A percentile compares a stretch with the other conserved stretches of the same genome.
Conservation (phyloP, 1,139 yeast genomes). For the Blastobotrys raffinosifermentans region DNA sequence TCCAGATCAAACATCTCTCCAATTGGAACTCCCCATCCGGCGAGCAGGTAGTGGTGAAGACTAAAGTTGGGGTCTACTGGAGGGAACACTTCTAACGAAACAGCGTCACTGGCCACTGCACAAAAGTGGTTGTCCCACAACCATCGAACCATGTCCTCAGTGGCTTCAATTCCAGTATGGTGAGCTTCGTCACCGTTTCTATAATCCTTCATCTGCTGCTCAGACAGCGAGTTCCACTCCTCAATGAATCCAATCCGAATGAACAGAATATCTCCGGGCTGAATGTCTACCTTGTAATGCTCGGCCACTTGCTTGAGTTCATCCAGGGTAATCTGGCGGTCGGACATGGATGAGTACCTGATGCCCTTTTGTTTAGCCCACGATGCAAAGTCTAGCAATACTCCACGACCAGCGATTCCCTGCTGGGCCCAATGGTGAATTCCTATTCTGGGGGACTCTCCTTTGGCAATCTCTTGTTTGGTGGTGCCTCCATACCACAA, state of each 20-base stretch:
- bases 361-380: conserved; percentile 26
- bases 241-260: conserved; percentile 29
- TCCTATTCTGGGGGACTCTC: conserved; percentile 22
- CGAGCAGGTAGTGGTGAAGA: conserved; percentile 13
- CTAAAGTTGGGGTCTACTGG: conserved; percentile 49
- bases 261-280: conserved; percentile 28
- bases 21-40: conserved; percentile 20
- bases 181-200: conserved; percentile 15
- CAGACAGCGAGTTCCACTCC: conserved; percentile 25
- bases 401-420: conserved; percentile 33
- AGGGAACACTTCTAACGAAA: conserved; percentile 34
- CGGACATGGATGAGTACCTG: conserved; percentile 23
- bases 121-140: conserved; percentile 27
- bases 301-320: conserved; percentile 22
- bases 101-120: conserved; percentile 28
- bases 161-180: conserved; percentile 24
- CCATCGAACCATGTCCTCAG: conserved; percentile 21
- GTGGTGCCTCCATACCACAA: conserved; percentile 26
- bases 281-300: conserved; percentile 17
- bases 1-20: conserved; percentile 17
- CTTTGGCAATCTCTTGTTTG: conserved; percentile 21
- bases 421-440: conserved; percentile 29
- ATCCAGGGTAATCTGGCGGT: conserved; percentile 20
- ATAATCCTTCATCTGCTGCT: conserved; percentile 13
- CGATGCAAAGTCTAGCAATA: conserved; percentile 28